Conservation (phyloP, 257 asterid genomes). For the Plantago elongata region DNA sequence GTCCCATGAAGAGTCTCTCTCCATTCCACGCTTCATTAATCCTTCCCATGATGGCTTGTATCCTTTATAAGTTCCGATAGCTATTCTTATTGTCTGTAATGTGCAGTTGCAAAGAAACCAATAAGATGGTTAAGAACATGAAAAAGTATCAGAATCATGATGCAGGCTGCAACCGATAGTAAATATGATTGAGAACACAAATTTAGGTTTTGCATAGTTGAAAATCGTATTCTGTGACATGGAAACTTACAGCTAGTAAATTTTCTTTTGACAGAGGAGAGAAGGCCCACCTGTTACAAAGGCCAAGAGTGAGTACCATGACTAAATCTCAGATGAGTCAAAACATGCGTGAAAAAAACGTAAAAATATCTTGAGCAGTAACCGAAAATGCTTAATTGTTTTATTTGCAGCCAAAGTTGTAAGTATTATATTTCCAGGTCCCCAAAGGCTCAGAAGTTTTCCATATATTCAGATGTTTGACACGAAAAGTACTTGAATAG, state of each 20-base stretch:
- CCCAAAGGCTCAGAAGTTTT: too few species aligned
- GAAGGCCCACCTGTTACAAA: constrained; percentile 80
- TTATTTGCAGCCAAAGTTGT: too few species aligned
- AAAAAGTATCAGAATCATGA: neutral
- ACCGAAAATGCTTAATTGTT: too few species aligned
- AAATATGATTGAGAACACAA: neutral
- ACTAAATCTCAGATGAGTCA: too few species aligned
- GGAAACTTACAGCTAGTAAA: constrained; percentile 63
- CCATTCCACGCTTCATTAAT: constrained; percentile 87
- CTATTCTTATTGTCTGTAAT: constrained; percentile 57
- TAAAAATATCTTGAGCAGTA: too few species aligned
- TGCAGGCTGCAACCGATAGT: neutral
- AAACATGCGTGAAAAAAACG: too few species aligned
- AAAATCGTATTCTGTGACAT: neutral
- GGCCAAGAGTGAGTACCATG: constrained; percentile 5
- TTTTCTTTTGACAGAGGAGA: constrained; percentile 68
- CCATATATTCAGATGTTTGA: too few species aligned
- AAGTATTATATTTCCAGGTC: too few species aligned
- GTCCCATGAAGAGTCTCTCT: constrained; percentile 76
- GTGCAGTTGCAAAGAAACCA: neutral
- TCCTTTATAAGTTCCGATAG: constrained; percentile 50
- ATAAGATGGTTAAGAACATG: neutral
- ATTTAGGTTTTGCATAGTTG: neutral
- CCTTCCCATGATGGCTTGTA: constrained; percentile 86
- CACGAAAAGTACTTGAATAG: too few species aligned